A percentile compares a stretch with the other conserved stretches of the same genome.
phyloP scores from a whole-genome alignment of 2,329 filamentous ascomycete species.

The Scytalidium sp. region DNA sequence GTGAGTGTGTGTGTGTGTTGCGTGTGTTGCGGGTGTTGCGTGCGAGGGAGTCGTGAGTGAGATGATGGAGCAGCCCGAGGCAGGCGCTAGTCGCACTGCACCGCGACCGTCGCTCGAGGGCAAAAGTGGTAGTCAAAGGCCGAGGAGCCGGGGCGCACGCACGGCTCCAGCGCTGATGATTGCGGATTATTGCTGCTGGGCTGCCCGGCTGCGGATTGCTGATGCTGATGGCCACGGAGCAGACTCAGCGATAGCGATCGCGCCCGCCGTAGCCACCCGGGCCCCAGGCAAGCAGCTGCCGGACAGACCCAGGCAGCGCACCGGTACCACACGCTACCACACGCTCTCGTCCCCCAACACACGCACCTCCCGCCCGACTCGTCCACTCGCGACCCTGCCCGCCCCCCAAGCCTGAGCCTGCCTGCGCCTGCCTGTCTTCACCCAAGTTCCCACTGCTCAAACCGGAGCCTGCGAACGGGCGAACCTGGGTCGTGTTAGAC shows the following conservation, averaged over 20 bases:
- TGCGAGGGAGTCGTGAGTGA: neutral
- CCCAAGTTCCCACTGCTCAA: no score
- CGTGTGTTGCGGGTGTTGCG: neutral
- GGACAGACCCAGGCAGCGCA: no score
- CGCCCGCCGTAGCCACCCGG: neutral
- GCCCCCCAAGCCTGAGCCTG: no score
- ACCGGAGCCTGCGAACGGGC: neutral
- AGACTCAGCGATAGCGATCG: neutral
- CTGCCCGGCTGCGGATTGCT: neutral
- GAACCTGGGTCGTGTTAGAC: neutral
- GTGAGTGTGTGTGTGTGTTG: slow-evolving; percentile 1
- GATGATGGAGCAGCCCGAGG: slow-evolving; percentile 1
- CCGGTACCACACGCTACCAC: no score
- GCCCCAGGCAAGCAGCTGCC: neutral
- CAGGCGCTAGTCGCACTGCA: neutral
- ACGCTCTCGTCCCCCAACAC: no score
- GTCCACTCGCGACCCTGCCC: no score
- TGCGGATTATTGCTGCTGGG: neutral
- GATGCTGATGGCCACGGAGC: neutral
- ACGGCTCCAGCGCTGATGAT: neutral
- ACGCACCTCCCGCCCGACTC: no score
- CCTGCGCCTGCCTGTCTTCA: no score
- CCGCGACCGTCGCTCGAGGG: neutral
- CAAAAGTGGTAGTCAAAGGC: neutral
- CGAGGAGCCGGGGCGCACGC: neutral